phyloP scores from a whole-genome alignment of 2,329 filamentous ascomycete species.

The Stachybotrys elegans region DNA sequence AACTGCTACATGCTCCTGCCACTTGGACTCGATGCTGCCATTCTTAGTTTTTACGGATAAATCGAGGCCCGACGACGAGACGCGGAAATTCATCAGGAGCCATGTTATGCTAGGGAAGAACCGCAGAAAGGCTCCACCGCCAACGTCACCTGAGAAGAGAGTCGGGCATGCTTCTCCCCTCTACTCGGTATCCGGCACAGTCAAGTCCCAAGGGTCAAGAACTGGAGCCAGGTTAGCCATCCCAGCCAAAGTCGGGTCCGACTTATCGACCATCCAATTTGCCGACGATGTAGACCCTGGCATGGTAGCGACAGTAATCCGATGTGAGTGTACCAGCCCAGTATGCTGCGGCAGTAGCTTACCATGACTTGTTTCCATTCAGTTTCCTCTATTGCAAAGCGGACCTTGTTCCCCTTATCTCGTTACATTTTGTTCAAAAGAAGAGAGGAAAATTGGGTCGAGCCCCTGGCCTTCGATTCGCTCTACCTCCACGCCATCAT shows the following conservation, averaged over 20 bases:
- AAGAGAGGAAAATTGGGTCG: neutral
- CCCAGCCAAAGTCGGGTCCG: neutral
- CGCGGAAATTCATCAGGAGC: neutral
- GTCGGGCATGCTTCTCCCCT: neutral
- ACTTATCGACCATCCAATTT: neutral
- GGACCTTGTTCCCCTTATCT: neutral
- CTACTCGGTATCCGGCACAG: neutral
- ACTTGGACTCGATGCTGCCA: neutral
- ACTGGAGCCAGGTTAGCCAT: neutral
- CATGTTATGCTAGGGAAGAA: neutral
- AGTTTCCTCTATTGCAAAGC: neutral
- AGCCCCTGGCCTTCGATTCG: neutral
- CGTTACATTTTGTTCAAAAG: neutral
- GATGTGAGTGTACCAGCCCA: neutral
- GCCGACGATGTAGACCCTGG: neutral
- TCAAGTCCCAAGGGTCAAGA: neutral
- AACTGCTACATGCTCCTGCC: neutral
- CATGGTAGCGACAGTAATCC: neutral
- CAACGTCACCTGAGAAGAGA: neutral
- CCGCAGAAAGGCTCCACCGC: neutral
- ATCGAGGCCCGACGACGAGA: neutral
- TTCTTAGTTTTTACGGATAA: neutral
- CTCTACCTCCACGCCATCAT: neutral
- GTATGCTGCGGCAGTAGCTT: neutral
- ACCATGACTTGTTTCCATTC: neutral